Evolutionary conservation across 805 yeast genomes (phyloP), one percentile per base, ranked within the genome.

Genomic region (Candida maesae): DNA sequence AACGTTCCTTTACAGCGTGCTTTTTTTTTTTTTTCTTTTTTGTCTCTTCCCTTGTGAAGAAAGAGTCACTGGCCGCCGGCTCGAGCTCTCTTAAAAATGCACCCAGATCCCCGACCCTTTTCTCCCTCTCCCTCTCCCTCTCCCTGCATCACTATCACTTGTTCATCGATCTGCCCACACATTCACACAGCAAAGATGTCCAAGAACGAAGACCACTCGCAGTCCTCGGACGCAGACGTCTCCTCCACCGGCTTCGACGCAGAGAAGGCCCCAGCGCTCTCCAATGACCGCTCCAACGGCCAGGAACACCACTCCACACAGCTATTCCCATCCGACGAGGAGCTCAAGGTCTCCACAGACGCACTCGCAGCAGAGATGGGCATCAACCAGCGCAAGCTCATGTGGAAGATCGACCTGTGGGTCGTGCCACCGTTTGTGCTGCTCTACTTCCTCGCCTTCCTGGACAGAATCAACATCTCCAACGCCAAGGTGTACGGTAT

Each of bases 391-490:
- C 63, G 53, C 33, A 71, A 65, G 49, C 61, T 84, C 20, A 74
- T 77, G 77, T 65, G 76, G 70, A 84, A 81, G 39, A 30, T 36
- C 14, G 53, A 67, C 81, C 39, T 77, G 1, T 76, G 85, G 45
- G 79, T 85, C 29, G 80, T 84, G 21, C 88, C 90, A 5, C 79
- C 88, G n/a, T 81, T 86, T 49, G 78, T 88, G 55, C 54, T 84
- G 21, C 67, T 86, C 33, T 86, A 86, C 55, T 77, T 86, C 60
- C 70, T 85, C 46, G 81, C 91, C 1, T 86, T 85, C 56, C 64
- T 86, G 55, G 95, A 86, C 59, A 71, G 95, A 60, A 90, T 85
- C 44, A 86, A 86, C 59, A 83, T 86, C 46, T 78, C 90, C 23
- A 85, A 86, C 61, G 95, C 95, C 7, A 78, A 78, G 45, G 74